These are phyloP conservation scores for Exophiala oligosperma DNA, from an alignment of 2,329 filamentous ascomycete genomes.

Conservation along the genomic window DNA sequence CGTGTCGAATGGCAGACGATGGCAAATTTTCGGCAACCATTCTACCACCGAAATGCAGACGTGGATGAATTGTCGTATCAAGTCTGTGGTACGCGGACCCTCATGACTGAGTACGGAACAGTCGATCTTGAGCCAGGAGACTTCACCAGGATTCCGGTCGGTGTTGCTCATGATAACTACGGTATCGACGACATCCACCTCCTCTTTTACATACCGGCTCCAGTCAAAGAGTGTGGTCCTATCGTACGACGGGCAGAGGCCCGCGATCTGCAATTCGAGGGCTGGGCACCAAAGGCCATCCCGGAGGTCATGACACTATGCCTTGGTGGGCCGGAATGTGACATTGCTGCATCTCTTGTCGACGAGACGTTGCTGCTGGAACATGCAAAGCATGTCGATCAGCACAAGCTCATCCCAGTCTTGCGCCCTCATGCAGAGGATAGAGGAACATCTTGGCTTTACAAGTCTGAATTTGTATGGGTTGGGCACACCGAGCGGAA, in stretches of 20 bases:
- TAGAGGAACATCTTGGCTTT: not conserved
- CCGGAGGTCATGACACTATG: conserved; percentile 9
- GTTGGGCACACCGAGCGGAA: not conserved
- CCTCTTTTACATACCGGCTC: conserved; percentile 2
- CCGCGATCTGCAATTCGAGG: conserved; percentile 18
- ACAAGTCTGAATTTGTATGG: not conserved
- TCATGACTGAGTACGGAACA: conserved; percentile 4
- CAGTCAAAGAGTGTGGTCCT: not conserved
- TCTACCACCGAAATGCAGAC: conserved; percentile 6
- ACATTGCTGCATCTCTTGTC: not conserved
- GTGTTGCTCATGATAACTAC: conserved; percentile 6
- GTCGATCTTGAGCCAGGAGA: conserved; percentile 2
- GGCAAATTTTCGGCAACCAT: conserved; percentile 3
- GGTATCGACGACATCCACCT: conserved; percentile 3
- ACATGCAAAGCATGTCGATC: not conserved
- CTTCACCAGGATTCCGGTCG: conserved; percentile 6
- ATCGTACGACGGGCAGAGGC: no score
- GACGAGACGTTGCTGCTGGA: not conserved
- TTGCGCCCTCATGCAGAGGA: not conserved
- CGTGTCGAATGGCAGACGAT: conserved; percentile 7
- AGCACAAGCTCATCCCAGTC: not conserved
- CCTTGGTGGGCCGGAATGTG: conserved; percentile 30
- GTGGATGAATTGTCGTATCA: conserved; percentile 7
- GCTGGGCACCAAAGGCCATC: conserved; percentile 20
- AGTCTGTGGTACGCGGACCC: not conserved